Base-by-base conservation (phyloP, 2,329 filamentous ascomycete species). In the Didymella glomerata region DNA sequence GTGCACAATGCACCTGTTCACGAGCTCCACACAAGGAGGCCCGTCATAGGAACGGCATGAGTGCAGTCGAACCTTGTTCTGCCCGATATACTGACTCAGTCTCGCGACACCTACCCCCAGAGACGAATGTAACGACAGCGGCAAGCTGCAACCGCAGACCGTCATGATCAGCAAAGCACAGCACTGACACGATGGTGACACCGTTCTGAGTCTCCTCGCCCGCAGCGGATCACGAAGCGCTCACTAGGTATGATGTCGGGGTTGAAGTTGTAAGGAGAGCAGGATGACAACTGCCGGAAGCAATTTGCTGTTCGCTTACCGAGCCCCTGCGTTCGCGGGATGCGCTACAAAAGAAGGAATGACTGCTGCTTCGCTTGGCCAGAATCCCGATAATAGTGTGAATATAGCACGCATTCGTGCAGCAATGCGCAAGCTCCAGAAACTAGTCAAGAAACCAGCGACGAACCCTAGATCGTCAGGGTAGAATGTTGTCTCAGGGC, bases 21-120 rank as follows among this genome's bases (percentile, higher is more conserved):
- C 8, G 30, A 22, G 36, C 25, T 42, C 54, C 42, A 52, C 44
- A 36, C 13, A 42, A 58, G 42, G 53, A 32, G 44, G 38, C 18
- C 45, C 55, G 30, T 13, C 14, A 49, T 24, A 38, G 22, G 13
- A 34, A 52, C 34, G 36, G 48, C 42, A 46, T 10, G 25, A 46
- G 27, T 32, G 48, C 34, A 41, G 34, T 57, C 48, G 48, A 42
- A 42, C 40, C 16, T 36, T n/a, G 18, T 48, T 16, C 6, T 32
- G 42, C 48, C 52, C 48, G 44, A 42, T n/a, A 0, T 8, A 44
- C 22, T 44, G 41, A 58, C 24, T 53, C 55, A 46, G n/a, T 22
- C 49, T 58, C 48, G 55, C 55, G 38, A 58, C 14, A 58, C 55
- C 38, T 58, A 32, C 55, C 45, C 16, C 5, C 8, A 5, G 30